These are phyloP conservation scores for Cinnamomum chago DNA, from an alignment of 164 flowering plant species.

Conservation along the genomic window DNA sequence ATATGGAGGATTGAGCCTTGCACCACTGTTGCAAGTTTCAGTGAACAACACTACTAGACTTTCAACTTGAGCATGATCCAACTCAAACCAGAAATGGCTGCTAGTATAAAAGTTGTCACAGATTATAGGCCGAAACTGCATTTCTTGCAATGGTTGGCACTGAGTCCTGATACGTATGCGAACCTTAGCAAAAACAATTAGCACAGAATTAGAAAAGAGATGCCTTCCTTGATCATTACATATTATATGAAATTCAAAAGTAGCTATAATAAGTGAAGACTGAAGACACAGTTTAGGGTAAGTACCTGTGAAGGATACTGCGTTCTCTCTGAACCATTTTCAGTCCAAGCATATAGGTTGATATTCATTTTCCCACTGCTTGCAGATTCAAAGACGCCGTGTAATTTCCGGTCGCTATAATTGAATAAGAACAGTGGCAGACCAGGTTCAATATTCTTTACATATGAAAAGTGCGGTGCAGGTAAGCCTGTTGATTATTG, in stretches of 20 bases:
- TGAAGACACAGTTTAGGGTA: background rate
- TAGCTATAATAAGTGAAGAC: background rate
- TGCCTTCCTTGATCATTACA: background rate
- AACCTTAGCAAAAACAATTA: slow-evolving; percentile 41
- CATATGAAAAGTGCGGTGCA: slow-evolving; percentile 46
- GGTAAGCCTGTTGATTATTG: slow-evolving; percentile 57
- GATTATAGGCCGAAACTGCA: slow-evolving; percentile 50
- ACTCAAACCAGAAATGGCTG: slow-evolving; percentile 74
- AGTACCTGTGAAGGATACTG: slow-evolving; percentile 68
- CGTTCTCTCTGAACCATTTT: slow-evolving; percentile 53
- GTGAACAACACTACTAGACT: slow-evolving; percentile 45
- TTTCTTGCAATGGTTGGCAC: slow-evolving; percentile 61
- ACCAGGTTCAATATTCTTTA: slow-evolving; percentile 67
- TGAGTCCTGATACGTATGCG: slow-evolving; percentile 41
- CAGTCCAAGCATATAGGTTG: slow-evolving; percentile 73
- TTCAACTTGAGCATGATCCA: slow-evolving; percentile 69
- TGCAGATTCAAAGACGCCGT: slow-evolving; percentile 85
- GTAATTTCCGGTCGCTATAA: slow-evolving; percentile 64
- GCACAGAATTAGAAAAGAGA: slow-evolving; percentile 3
- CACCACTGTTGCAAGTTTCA: slow-evolving; percentile 12
- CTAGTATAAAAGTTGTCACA: slow-evolving; percentile 52
- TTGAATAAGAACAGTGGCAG: slow-evolving; percentile 83
- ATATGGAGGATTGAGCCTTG: slow-evolving; percentile 7
- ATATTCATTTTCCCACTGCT: slow-evolving; percentile 63
- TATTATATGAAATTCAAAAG: background rate